These are phyloP conservation scores for Trichoderma cornu-damae DNA, from an alignment of 2,329 filamentous ascomycete genomes.

Conservation along the genomic window DNA sequence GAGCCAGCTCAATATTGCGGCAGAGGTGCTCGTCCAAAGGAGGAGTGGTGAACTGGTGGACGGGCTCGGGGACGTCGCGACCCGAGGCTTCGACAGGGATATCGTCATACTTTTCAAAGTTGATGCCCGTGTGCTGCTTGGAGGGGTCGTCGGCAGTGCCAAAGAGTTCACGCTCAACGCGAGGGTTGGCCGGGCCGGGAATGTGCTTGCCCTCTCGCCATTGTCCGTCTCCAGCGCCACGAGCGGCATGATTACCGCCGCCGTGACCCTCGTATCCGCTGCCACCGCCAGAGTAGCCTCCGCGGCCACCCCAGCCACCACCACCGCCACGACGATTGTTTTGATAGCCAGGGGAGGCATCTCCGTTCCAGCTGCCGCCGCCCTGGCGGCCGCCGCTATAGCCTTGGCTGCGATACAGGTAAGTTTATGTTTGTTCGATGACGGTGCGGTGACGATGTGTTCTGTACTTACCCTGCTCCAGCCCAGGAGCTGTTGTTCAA, in stretches of 20 bases:
- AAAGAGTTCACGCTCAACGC: slow-evolving; percentile 92
- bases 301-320: slow-evolving; percentile 34
- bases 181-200: slow-evolving; percentile 79
- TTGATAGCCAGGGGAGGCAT: slow-evolving; percentile 20
- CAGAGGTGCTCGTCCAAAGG: slow-evolving; percentile 92
- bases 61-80: slow-evolving; percentile 85
- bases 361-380: slow-evolving; percentile 16
- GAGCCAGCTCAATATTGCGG: slow-evolving; percentile 86
- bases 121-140: slow-evolving; percentile 98
- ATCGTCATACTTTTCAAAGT: slow-evolving; percentile 99
- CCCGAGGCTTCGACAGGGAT: slow-evolving; percentile 98
- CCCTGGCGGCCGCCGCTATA: slow-evolving; percentile 11
- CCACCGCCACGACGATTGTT: slow-evolving; percentile 33
- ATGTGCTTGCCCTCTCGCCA: slow-evolving; percentile 98
- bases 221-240: slow-evolving; percentile 88
- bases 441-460: not conserved
- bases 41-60: slow-evolving; percentile 85
- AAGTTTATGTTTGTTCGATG: not conserved
- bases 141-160: slow-evolving; percentile 83
- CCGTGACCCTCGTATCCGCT: slow-evolving; percentile 38
- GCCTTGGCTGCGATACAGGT: not conserved
- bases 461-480: slow-evolving; percentile 35
- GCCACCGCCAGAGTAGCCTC: slow-evolving; percentile 31
- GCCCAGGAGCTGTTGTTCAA: slow-evolving; percentile 34
- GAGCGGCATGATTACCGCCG: slow-evolving; percentile 51